These are phyloP conservation scores for Ophiostoma quercus DNA, from an alignment of 2,329 filamentous ascomycete genomes.

Conservation along the genomic window DNA sequence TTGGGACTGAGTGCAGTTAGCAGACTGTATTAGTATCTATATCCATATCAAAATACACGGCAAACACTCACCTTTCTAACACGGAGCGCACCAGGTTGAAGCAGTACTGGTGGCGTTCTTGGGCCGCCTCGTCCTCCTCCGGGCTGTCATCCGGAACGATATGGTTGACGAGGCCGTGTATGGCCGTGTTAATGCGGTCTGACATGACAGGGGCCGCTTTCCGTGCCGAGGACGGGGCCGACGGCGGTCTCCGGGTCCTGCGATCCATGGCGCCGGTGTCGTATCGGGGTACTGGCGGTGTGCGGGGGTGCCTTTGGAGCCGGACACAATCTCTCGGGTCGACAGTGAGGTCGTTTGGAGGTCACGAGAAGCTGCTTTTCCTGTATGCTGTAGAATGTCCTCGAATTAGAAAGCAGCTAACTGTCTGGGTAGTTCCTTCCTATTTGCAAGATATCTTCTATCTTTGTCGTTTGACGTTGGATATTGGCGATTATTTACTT, in stretches of 20 bases:
- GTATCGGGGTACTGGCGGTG: slow-evolving; percentile 12
- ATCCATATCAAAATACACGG: not conserved
- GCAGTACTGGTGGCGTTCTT: slow-evolving; percentile 62
- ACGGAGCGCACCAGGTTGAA: slow-evolving; percentile 49
- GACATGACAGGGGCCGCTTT: slow-evolving; percentile 53
- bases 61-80: slow-evolving; percentile 44
- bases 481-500: not conserved
- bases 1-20: slow-evolving; percentile 32
- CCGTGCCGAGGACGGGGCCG: slow-evolving; percentile 27
- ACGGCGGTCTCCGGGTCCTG: slow-evolving; percentile 20
- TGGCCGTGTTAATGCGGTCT: slow-evolving; percentile 69
- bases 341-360: not conserved
- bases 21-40: not conserved
- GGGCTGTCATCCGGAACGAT: slow-evolving; percentile 61
- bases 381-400: not conserved
- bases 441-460: slow-evolving; percentile 2
- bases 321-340: not conserved
- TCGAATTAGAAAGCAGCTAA: not conserved
- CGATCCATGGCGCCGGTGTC: slow-evolving; percentile 23
- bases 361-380: not conserved
- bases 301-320: not conserved
- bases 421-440: not conserved
- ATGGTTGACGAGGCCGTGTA: slow-evolving; percentile 71
- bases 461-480: slow-evolving; percentile 13
- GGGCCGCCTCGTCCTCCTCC: slow-evolving; percentile 62